A percentile compares a stretch with the other conserved stretches of the same genome.
phyloP scores from a whole-genome alignment of 805 yeast genomes.

The Starmerella floricola region DNA sequence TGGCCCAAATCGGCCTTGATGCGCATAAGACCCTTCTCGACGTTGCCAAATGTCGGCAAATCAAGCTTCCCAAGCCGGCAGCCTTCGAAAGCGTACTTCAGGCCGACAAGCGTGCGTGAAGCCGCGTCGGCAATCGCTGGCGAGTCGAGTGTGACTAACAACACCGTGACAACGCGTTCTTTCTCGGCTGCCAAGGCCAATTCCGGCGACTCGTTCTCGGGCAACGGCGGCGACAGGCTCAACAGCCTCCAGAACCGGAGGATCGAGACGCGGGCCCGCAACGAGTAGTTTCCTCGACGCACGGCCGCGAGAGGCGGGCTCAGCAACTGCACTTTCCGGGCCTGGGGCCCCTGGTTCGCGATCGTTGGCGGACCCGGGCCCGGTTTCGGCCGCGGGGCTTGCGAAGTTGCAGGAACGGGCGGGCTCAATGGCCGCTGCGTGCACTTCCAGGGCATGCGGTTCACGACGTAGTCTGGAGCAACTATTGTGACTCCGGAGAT shows the following conservation, averaged over 20 bases:
- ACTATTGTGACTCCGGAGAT: conserved; percentile 6
- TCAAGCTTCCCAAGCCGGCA: conserved; percentile 28
- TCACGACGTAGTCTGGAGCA: conserved; percentile 5
- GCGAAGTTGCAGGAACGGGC: neutral
- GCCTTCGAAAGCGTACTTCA: conserved; percentile 29
- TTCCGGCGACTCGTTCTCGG: conserved; percentile 5
- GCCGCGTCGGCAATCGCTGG: conserved; percentile 13
- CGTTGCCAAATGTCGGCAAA: conserved; percentile 21
- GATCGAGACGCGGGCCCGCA: conserved; percentile 31
- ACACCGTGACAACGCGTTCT: conserved; percentile 14
- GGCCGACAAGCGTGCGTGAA: conserved; percentile 17
- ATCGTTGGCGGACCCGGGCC: neutral
- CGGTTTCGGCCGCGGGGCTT: no score
- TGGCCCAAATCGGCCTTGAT: conserved; percentile 19
- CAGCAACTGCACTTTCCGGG: conserved; percentile 16
- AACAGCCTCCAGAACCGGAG: conserved; percentile 32
- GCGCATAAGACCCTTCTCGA: conserved; percentile 17
- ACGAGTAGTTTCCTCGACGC: conserved; percentile 21
- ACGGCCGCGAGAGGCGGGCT: conserved; percentile 28
- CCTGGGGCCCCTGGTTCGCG: neutral
- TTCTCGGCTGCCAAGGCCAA: conserved; percentile 8
- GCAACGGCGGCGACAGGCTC: conserved; percentile 29
- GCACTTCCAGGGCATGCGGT: conserved; percentile 3
- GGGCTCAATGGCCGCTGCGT: conserved; percentile 1
- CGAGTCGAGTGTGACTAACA: conserved; percentile 22